These are phyloP conservation scores for Musa beccarii DNA, from an alignment of 176 grass and related monocot genomes.

Conservation along the genomic window DNA sequence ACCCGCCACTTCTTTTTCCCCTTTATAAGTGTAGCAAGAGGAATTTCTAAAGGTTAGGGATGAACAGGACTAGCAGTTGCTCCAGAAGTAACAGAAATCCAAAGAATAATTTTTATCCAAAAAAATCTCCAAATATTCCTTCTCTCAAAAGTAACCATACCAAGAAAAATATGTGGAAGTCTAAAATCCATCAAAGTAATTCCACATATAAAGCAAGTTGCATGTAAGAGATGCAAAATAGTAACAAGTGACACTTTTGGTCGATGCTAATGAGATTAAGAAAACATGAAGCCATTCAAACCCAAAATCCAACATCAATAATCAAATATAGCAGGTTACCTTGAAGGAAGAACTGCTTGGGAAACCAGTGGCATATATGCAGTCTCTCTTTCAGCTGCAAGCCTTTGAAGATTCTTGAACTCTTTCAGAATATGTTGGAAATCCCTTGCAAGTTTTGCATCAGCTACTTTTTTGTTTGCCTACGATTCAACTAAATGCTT, in stretches of 20 bases:
- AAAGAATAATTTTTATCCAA: background rate
- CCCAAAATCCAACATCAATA: conserved; percentile 2
- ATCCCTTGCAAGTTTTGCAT: conserved; percentile 37
- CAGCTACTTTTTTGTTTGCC: conserved; percentile 86
- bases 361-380: conserved; percentile 78
- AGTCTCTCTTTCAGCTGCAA: conserved; percentile 34
- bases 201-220: background rate
- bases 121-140: background rate
- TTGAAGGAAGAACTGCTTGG: conserved; percentile 35
- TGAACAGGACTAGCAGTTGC: too few relatives aligned
- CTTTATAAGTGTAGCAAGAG: background rate
- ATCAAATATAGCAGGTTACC: conserved; percentile 27
- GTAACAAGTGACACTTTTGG: background rate
- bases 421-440: conserved; percentile 46
- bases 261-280: background rate
- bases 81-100: too few relatives aligned
- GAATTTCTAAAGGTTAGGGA: background rate
- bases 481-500: conserved; percentile 31
- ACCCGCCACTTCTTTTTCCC: background rate
- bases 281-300: background rate
- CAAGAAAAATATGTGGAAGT: background rate
- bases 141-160: background rate
- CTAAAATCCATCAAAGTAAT: background rate
- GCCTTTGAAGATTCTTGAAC: conserved; percentile 32
- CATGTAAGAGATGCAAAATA: background rate